Evolutionary conservation across 768 basidiomycete species (phyloP).

Genomic region (Rhizopogon sp.): DNA sequence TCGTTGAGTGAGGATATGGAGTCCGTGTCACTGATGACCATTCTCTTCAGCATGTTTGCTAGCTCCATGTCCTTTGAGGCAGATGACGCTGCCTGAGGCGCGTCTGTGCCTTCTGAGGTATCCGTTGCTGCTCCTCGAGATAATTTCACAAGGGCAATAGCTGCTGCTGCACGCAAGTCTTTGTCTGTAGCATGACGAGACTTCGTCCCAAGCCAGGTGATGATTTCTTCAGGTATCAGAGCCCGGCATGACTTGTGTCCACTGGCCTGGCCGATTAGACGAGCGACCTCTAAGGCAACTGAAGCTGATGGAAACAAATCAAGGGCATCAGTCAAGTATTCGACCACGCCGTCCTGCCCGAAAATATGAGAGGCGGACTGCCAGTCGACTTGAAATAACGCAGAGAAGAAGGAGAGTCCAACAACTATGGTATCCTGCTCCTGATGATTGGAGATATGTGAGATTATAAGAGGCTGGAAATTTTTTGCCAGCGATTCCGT

Average conservation of each 20-base stretch:
- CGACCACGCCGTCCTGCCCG: conserved; percentile 53
- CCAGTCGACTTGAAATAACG: conserved; percentile 82
- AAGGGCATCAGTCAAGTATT: conserved; percentile 62
- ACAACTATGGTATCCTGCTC: conserved; percentile 43
- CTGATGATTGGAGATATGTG: conserved; percentile 50
- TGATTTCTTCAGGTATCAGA: conserved; percentile 49
- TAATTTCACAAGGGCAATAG: conserved; percentile 76
- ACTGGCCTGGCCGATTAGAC: conserved; percentile 70
- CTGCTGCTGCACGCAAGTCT: conserved; percentile 53
- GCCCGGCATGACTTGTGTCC: conserved; percentile 70
- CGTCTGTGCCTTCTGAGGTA: conserved; percentile 13
- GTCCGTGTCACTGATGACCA: conserved; percentile 38
- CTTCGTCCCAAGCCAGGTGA: conserved; percentile 64
- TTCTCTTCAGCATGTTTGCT: conserved; percentile 49
- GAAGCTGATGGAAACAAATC: conserved; percentile 53
- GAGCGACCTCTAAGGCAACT: conserved; percentile 59
- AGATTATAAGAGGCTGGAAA: conserved; percentile 47
- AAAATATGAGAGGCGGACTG: conserved; percentile 63
- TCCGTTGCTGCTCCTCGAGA: conserved; percentile 52
- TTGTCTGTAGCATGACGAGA: conserved; percentile 42
- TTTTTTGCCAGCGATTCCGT: conserved; percentile 45
- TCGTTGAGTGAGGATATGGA: conserved; percentile 46
- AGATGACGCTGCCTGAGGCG: conserved; percentile 9
- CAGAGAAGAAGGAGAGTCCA: conserved; percentile 65
- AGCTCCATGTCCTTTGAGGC: conserved; percentile 39